phyloP scores from a whole-genome alignment of 202 grass and related monocot species.

The Brachypodium distachyon region DNA sequence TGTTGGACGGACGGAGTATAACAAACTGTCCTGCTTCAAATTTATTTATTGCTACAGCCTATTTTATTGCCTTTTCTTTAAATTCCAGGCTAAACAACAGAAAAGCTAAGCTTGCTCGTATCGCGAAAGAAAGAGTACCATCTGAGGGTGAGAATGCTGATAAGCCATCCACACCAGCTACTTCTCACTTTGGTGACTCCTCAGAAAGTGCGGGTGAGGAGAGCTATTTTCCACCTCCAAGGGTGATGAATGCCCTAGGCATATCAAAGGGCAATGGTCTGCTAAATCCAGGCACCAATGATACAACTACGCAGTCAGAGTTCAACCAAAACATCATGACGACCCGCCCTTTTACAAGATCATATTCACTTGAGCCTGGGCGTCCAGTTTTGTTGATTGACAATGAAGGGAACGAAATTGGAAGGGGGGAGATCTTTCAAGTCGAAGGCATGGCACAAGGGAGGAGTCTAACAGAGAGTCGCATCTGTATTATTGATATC shows the following conservation, averaged over 20 bases:
- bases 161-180: conserved; percentile 49
- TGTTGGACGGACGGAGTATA: too few species aligned
- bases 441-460: conserved; percentile 38
- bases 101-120: conserved; percentile 83
- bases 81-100: conserved; percentile 80
- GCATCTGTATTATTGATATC: conserved; percentile 44
- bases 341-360: conserved; percentile 30
- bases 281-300: conserved; percentile 24
- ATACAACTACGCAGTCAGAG: conserved; percentile 18
- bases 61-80: not conserved
- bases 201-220: conserved; percentile 54
- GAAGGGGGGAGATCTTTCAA: conserved; percentile 59
- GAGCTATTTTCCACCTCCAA: conserved; percentile 46
- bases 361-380: conserved; percentile 44
- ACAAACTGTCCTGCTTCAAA: too few species aligned
- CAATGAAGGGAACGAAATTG: conserved; percentile 55
- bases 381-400: conserved; percentile 46
- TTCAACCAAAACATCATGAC: conserved; percentile 16
- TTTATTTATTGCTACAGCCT: too few species aligned
- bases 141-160: conserved; percentile 66
- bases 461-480: conserved; percentile 32
- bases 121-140: conserved; percentile 56
- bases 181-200: conserved; percentile 41
- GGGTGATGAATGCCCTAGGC: conserved; percentile 33
- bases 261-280: conserved; percentile 34